A percentile compares a stretch with the other conserved stretches of the same genome.
Evolutionary conservation across 225 moss, liverwort and hornwort species (phyloP).

Genomic region (Physcomitrium patens): DNA sequence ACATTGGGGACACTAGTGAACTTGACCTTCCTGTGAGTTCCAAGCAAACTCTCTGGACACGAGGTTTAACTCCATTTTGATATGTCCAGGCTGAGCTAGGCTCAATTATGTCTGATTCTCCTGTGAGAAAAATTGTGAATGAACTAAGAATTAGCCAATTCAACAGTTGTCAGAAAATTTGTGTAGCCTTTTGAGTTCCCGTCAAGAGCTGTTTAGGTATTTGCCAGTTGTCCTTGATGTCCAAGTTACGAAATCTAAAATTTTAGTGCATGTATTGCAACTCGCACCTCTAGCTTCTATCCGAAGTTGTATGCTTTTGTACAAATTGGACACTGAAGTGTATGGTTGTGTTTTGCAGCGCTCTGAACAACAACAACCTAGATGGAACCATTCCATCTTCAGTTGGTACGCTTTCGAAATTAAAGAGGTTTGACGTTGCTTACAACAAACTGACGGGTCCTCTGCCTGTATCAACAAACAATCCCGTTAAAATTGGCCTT

Average conservation of each 20-base stretch:
- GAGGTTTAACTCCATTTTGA: not conserved
- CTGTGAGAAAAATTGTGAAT: too few relatives aligned
- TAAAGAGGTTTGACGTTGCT: constrained; percentile 51
- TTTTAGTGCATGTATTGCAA: too few relatives aligned
- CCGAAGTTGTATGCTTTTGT: too few relatives aligned
- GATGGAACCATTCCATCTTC: constrained; percentile 38
- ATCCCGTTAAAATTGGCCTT: constrained; percentile 42
- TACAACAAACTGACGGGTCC: constrained; percentile 40
- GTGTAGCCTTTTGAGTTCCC: too few relatives aligned
- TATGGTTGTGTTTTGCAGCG: constrained; percentile 33
- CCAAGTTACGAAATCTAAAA: too few relatives aligned
- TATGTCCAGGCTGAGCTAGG: not conserved
- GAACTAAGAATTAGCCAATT: too few relatives aligned
- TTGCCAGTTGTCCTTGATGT: too few relatives aligned
- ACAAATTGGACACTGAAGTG: not conserved
- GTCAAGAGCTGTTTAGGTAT: too few relatives aligned
- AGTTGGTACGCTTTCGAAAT: constrained; percentile 32
- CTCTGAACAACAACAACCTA: constrained; percentile 42
- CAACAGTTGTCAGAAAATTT: too few relatives aligned
- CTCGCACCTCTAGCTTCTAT: too few relatives aligned
- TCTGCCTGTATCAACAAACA: constrained; percentile 49
- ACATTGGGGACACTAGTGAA: constrained; percentile 34
- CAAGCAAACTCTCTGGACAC: not conserved
- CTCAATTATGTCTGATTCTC: too few relatives aligned
- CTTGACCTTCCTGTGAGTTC: constrained; percentile 49